Evolutionary conservation across 257 asterid genomes (phyloP), one percentile per base, ranked within the genome.

Genomic region (Parsonsia alboflavescens): DNA sequence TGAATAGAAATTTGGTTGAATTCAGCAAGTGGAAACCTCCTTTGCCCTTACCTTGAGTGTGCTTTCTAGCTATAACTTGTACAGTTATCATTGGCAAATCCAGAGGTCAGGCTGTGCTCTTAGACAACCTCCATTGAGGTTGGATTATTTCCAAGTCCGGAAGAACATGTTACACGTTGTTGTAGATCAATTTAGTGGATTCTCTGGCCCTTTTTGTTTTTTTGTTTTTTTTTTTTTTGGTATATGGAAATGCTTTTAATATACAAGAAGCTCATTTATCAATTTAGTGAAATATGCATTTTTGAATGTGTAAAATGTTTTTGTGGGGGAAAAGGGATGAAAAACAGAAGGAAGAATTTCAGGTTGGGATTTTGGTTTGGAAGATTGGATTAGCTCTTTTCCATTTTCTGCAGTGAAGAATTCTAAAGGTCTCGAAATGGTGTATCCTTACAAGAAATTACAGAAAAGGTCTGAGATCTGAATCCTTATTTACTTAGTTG

Each of bases 11-110:
- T 85, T 82, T 92, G 77, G 80, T 86, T 33, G 98, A 87, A 76
- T 95, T 95, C 86, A 83, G 80, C 74, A 88, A 81, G 78, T 95
- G 97, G 98, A 88, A 79, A 68, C 89, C 82, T 17, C 97, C 97
- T 24, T 74, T 89, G 92, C 90, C 87, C 52, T 78, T 93, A 85
- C 98, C 97, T 77, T 93, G 86, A 78, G 6, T 45, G 24, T 26
- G 17, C 64, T 19, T 28, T 30, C 59, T 52, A 2, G 49, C 15
- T 65, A 3, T 33, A 15, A 65, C 45, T 39, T 65, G 70, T 65
- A 65, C 70, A 65, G 70, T 65, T 28, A 39, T 39, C 49, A 10
- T 8, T 39, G 70, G 26, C 30, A 62, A 30, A 30, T 13, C 68
- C 68, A 30, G 24, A 16, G 12, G 15, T 33, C 45, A 5, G 7